A percentile compares a stretch with the other conserved stretches of the same genome.
Evolutionary conservation across 2,329 filamentous ascomycete genomes (phyloP).

Genomic region (Seiridium unicorne): DNA sequence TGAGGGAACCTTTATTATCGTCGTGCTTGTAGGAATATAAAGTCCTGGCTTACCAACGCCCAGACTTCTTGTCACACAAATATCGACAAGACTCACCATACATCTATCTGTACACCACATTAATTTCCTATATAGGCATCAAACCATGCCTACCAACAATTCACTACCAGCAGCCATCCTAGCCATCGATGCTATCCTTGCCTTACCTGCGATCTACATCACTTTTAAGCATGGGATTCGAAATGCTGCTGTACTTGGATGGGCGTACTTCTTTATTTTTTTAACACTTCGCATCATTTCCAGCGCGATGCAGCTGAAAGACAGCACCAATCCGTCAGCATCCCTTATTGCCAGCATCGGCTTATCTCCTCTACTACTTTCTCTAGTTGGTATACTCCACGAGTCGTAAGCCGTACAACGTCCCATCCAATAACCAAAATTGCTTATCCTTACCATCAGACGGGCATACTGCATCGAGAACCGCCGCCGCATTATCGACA

Average conservation of each 20-base stretch:
- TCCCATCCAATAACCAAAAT: background rate
- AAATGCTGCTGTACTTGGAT: conserved; percentile 36
- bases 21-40: background rate
- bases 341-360: conserved; percentile 35
- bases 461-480: conserved; percentile 16
- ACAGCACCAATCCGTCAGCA: conserved; percentile 22
- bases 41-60: background rate
- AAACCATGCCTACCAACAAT: conserved; percentile 12
- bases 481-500: conserved; percentile 11
- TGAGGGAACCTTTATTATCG: background rate
- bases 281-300: conserved; percentile 34
- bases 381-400: conserved; percentile 29
- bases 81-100: background rate
- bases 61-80: background rate
- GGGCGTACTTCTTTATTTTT: conserved; percentile 36
- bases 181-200: conserved; percentile 32
- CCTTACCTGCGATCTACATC: conserved; percentile 27
- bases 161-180: conserved; percentile 24
- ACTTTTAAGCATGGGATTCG: conserved; percentile 23
- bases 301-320: conserved; percentile 24
- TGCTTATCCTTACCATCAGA: conserved; percentile 4
- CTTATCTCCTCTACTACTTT: conserved; percentile 34
- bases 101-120: too few species aligned
- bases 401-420: conserved; percentile 26
- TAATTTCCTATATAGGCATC: background rate